Percentiles rank a stretch among this genome's conserved stretches.
These are phyloP conservation scores for Aspergillus unguis DNA, from an alignment of 2,329 filamentous ascomycete species.

Conservation along the genomic window DNA sequence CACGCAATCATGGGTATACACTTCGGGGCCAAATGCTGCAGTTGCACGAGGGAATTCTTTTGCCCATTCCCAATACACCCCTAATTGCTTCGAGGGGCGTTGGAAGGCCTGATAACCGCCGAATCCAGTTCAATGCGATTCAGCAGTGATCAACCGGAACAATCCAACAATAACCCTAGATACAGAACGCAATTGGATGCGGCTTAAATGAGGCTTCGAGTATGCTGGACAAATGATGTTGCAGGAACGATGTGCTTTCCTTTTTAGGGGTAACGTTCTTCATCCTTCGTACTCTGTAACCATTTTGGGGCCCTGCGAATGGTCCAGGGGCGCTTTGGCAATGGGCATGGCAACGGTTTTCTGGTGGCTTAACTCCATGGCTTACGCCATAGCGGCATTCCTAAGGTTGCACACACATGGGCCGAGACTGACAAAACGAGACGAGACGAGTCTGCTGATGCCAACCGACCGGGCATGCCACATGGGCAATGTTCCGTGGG, in stretches of 20 bases:
- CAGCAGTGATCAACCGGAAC: too few relatives aligned
- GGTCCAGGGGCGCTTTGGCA: neutral
- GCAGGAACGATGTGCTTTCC: neutral
- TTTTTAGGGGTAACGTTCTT: neutral
- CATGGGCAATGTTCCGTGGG: neutral
- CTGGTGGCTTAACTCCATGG: neutral
- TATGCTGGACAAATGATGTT: slow-evolving; percentile 6
- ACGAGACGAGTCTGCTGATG: neutral
- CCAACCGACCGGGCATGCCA: neutral
- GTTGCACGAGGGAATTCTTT: too few relatives aligned
- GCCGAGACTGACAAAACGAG: neutral
- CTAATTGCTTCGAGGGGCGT: too few relatives aligned
- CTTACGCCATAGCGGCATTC: neutral
- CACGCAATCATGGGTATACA: too few relatives aligned
- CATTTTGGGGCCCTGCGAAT: neutral
- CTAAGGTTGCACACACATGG: neutral
- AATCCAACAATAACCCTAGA: neutral
- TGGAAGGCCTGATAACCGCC: too few relatives aligned
- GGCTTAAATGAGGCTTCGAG: slow-evolving; percentile 2
- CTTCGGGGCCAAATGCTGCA: too few relatives aligned
- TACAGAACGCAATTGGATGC: slow-evolving; percentile 3
- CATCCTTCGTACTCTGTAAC: neutral
- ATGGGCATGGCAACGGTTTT: neutral
- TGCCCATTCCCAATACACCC: too few relatives aligned
- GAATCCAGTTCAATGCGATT: too few relatives aligned